Evolutionary conservation across 805 yeast genomes (phyloP).

Genomic region (Lachancea nothofagi): DNA sequence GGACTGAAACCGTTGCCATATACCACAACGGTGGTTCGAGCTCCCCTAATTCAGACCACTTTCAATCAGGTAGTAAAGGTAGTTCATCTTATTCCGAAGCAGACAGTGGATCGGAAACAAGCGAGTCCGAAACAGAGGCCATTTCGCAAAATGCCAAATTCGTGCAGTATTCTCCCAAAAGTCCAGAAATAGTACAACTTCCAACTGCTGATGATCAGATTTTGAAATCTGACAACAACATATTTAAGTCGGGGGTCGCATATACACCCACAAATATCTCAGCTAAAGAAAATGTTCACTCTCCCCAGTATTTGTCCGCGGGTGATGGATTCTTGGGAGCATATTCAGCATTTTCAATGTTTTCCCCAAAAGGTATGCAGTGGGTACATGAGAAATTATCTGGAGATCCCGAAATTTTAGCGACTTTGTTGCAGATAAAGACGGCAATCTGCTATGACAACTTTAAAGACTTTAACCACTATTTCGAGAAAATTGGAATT

Average conservation of each 20-base stretch:
- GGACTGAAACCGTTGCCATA: too few species aligned
- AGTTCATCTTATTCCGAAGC: neutral
- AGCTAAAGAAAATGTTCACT: too few species aligned
- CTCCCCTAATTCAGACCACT: neutral
- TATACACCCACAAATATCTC: too few species aligned
- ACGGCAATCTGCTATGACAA: neutral
- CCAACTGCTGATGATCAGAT: too few species aligned
- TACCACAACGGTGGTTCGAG: neutral
- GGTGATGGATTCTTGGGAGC: constrained; percentile 5
- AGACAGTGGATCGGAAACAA: neutral
- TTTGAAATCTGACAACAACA: too few species aligned
- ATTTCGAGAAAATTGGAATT: constrained; percentile 1
- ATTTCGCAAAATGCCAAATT: too few species aligned
- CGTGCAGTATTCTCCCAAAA: too few species aligned
- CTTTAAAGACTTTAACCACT: neutral
- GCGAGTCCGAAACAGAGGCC: neutral
- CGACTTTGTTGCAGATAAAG: constrained; percentile 1
- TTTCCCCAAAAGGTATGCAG: constrained; percentile 5
- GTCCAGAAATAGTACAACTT: too few species aligned
- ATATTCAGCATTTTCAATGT: constrained; percentile 7
- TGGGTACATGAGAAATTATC: constrained; percentile 7
- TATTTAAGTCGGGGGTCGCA: too few species aligned
- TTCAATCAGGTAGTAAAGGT: neutral
- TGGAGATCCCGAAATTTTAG: constrained; percentile 2
- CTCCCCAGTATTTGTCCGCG: too few species aligned